A percentile compares a stretch with the other conserved stretches of the same genome.
Conservation (phyloP, 2,329 filamentous ascomycete genomes). For the Pseudogymnoascus sp. region DNA sequence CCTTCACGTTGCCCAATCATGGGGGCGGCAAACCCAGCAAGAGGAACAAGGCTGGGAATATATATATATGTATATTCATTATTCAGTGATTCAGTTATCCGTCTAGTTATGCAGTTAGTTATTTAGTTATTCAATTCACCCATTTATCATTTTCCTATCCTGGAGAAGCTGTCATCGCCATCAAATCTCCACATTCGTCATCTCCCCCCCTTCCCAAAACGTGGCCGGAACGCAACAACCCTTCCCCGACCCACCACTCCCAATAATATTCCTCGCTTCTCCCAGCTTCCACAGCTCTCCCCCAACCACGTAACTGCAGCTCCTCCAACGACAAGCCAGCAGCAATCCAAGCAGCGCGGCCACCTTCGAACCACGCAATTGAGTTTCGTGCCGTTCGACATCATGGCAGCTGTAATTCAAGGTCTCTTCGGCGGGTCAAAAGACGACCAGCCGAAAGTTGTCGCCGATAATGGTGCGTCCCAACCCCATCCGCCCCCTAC, state of each 20-base stretch:
- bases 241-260: not conserved
- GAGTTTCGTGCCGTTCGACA: constrained; percentile 8
- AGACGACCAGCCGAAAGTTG: constrained; percentile 36
- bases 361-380: not conserved
- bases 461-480: constrained; percentile 56
- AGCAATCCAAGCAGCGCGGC: not conserved
- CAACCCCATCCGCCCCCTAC: constrained; percentile 12
- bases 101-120: too few relatives aligned
- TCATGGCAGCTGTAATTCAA: constrained; percentile 33
- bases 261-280: constrained; percentile 2
- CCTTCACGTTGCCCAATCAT: too few relatives aligned
- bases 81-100: too few relatives aligned
- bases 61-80: too few relatives aligned
- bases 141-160: not conserved
- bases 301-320: not conserved
- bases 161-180: not conserved
- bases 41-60: too few relatives aligned
- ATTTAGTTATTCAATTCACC: not conserved
- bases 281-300: constrained; percentile 1
- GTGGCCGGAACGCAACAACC: not conserved
- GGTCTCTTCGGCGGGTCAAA: constrained; percentile 62
- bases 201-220: not conserved
- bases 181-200: not conserved
- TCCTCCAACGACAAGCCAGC: not conserved
- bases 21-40: too few relatives aligned